Base-by-base conservation (phyloP, 1,139 yeast species). In the Lodderomyces beijingensis region DNA sequence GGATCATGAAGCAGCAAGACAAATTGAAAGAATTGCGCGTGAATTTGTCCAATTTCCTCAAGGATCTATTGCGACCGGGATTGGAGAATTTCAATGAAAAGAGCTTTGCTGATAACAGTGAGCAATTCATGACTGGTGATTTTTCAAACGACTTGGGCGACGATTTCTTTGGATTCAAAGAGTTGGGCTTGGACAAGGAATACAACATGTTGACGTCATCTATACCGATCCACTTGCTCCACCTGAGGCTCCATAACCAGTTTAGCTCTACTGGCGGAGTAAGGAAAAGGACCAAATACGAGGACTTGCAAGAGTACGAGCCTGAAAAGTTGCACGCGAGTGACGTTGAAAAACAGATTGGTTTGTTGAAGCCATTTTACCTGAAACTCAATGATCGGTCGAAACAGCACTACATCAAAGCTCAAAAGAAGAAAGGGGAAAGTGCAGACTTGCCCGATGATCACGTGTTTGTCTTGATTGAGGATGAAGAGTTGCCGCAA, bases 141-240 rank as follows among this genome's bases (percentile, higher is more conserved):
- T 93, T 91, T 53, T 82, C 96, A 1, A 83, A 77, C 48, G 96
- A 88, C 42, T 65, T 91, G 32, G 98, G 98, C 10, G 94, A 84
- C 45, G 99, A 93, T 59, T 91, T 89, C 69, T 93, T 93, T 62
- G 99, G 99, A 0, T 93, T 93, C 64, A 83, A 76, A 50, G 97
- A 89, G 46, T 67, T 93, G 31, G 98, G 98, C 0, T 65, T 93
- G 42, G 98, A 91, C 50, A 85, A 82, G 49, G 99, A 93, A 54
- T 82, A 86, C 55, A 89, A 93, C n/a, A 65, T 89, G 55, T 62
- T 89, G 35, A 82, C 91, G 20, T 73, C 88, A 4, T 77, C 95
- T 0, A 88, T 93, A 23, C 98, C 99, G 1, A 66, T 93, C 31
- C 95, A 91, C 55, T 63, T 93, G 35, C 63, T 93, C 27, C 96